phyloP scores from a whole-genome alignment of 2,329 filamentous ascomycete species.

The Bretziella fagacearum region DNA sequence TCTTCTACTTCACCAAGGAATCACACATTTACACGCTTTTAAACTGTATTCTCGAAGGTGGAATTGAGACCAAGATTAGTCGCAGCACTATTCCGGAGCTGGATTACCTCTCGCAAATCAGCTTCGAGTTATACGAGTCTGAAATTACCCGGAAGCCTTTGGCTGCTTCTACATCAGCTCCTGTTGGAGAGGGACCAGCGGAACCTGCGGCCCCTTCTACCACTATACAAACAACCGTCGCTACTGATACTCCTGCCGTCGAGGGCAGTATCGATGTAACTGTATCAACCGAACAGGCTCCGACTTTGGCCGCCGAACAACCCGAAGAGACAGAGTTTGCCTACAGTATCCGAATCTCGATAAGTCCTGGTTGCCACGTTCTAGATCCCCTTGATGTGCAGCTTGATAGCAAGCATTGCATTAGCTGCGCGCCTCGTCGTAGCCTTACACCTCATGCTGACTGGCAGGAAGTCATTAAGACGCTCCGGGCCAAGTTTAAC shows the following conservation, averaged over 20 bases:
- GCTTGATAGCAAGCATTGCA: slow-evolving; percentile 89
- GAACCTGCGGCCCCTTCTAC: background rate
- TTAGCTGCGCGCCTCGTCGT: slow-evolving; percentile 78
- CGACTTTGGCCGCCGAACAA: background rate
- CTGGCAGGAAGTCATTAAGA: slow-evolving; percentile 96
- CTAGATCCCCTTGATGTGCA: slow-evolving; percentile 94
- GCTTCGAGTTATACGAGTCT: slow-evolving; percentile 93
- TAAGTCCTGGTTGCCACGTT: slow-evolving; percentile 89
- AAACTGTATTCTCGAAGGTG: slow-evolving; percentile 94
- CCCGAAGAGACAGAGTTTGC: slow-evolving; percentile 47
- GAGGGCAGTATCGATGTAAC: background rate
- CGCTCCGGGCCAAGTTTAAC: slow-evolving; percentile 83
- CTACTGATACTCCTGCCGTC: background rate
- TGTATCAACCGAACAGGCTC: no score
- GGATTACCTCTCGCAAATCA: slow-evolving; percentile 94
- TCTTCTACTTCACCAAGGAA: slow-evolving; percentile 99
- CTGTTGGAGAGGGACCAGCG: no score
- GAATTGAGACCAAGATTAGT: slow-evolving; percentile 91
- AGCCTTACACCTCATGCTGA: slow-evolving; percentile 82
- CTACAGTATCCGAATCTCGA: slow-evolving; percentile 91
- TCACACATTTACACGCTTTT: slow-evolving; percentile 96
- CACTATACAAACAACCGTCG: background rate
- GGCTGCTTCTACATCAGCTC: slow-evolving; percentile 13
- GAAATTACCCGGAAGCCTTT: slow-evolving; percentile 43
- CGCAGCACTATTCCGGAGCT: slow-evolving; percentile 90